Evolutionary conservation across 345 rosid genomes (phyloP), one percentile per base, ranked within the genome.

Genomic region (Brassica rapa): DNA sequence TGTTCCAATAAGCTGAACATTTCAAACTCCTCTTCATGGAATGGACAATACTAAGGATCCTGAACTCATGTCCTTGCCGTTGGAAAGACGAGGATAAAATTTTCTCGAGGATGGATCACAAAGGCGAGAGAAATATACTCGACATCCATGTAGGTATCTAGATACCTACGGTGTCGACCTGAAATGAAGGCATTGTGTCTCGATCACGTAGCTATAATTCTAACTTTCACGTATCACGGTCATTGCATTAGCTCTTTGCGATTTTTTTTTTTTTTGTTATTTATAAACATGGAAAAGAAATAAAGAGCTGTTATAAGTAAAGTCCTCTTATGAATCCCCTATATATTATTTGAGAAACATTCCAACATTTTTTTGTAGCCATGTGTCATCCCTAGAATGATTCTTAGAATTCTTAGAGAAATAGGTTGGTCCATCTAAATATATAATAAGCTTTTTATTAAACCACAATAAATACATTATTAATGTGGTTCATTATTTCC

Each of bases 31-130:
- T 37, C 27, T 65, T 27, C 72, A 95, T 98, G 98, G 21, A 19
- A 19, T 19, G 21, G 21, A 96, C 98, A 90, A 83, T 90, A 86
- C 74, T 68, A 91, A 79, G 84, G 90, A 27, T 90, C 95, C 0
- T 81, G 85, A 60, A 86, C 97, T 59, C 97, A 93, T 43, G 65
- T 69, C 60, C 84, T 93, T 63, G 91, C 87, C 69, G 80, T 93
- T 77, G 97, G 99, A 78, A 96, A 89, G 81, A 81, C 86, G 81
- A 89, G 99, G 88, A 84, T 96, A 82, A 93, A 93, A 83, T 92
- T 96, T 27, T 90, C 90, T 75, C 85, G 97, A 77, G 99, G 97
- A 74, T 96, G 99, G 99, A 96, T 96, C 46, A 82, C 99, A 49
- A 96, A 96, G 30, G 30, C 30, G 30, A 27, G 30, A 27, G 30